Evolutionary conservation across 371 early-diverging fungal genomes (phyloP).

Genomic region (Fennellomyces sp.): DNA sequence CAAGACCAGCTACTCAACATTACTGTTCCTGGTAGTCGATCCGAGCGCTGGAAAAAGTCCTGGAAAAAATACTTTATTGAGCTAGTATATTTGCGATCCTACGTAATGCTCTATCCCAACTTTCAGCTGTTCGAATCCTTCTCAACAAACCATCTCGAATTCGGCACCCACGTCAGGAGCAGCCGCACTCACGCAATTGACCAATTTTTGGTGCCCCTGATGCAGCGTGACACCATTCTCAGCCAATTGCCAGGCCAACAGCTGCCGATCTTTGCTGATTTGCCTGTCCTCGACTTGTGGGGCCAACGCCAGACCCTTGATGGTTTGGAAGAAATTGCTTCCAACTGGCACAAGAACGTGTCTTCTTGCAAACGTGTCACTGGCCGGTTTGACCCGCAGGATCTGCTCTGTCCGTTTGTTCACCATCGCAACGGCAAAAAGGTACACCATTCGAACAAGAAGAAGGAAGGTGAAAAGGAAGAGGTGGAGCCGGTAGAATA

Average conservation of each 20-base stretch:
- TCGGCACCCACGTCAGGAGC: constrained; percentile 61
- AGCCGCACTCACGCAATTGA: constrained; percentile 39
- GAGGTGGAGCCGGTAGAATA: constrained; percentile 4
- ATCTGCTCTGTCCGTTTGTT: constrained; percentile 33
- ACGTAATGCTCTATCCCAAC: constrained; percentile 71
- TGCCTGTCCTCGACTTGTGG: constrained; percentile 62
- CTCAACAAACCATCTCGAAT: constrained; percentile 69
- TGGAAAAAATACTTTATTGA: constrained; percentile 74
- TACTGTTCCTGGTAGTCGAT: constrained; percentile 58
- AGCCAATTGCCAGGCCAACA: constrained; percentile 53
- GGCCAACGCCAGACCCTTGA: constrained; percentile 48
- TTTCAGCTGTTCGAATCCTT: constrained; percentile 62
- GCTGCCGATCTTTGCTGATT: constrained; percentile 45
- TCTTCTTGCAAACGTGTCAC: constrained; percentile 45
- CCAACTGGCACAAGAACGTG: constrained; percentile 43
- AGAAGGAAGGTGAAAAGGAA: neutral
- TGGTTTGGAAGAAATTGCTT: constrained; percentile 43
- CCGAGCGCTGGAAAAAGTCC: constrained; percentile 63
- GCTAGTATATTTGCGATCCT: constrained; percentile 61
- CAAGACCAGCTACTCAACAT: constrained; percentile 48
- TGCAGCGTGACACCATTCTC: constrained; percentile 56
- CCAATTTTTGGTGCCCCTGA: constrained; percentile 61
- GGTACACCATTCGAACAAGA: constrained; percentile 9
- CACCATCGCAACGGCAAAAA: constrained; percentile 8
- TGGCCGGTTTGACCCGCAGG: constrained; percentile 31